These are phyloP conservation scores for Conringia planisiliqua DNA, from an alignment of 345 rosid genomes.

Conservation along the genomic window DNA sequence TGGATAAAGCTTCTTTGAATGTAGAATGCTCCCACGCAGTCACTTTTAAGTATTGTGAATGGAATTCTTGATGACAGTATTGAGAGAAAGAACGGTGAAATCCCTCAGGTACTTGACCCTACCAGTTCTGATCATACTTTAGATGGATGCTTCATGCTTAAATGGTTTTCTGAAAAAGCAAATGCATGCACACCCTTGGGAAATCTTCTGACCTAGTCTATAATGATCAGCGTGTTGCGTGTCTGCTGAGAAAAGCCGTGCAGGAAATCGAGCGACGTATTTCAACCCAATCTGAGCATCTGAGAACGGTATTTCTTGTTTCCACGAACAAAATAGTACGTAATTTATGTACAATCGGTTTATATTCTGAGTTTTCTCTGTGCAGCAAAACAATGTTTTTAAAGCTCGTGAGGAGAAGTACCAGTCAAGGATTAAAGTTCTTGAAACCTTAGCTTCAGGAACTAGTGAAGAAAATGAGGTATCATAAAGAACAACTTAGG, in stretches of 20 bases:
- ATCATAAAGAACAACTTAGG: neutral
- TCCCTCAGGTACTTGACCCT: slow-evolving; percentile 66
- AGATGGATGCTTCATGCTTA: neutral
- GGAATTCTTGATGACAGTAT: slow-evolving; percentile 85
- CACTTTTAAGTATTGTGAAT: slow-evolving; percentile 75
- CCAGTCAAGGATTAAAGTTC: slow-evolving; percentile 77
- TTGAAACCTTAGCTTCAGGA: slow-evolving; percentile 87
- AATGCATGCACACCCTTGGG: slow-evolving; percentile 32
- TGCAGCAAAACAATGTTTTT: slow-evolving; percentile 89
- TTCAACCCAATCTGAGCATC: slow-evolving; percentile 91
- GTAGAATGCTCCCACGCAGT: slow-evolving; percentile 93
- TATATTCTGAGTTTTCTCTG: slow-evolving; percentile 11
- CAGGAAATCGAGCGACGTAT: slow-evolving; percentile 94
- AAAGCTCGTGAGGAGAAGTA: slow-evolving; percentile 92
- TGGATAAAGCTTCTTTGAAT: slow-evolving; percentile 19
- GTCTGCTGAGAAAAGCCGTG: slow-evolving; percentile 72
- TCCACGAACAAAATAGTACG: neutral
- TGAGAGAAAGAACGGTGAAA: slow-evolving; percentile 65
- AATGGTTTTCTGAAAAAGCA: slow-evolving; percentile 33
- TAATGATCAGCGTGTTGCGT: slow-evolving; percentile 69
- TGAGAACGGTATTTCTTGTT: slow-evolving; percentile 62
- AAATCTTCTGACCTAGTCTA: slow-evolving; percentile 17
- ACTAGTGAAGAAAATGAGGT: slow-evolving; percentile 72
- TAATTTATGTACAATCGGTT: neutral
- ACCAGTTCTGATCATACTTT: neutral